These are phyloP conservation scores for Rosa chinensis DNA, from an alignment of 306 rosid species.

Conservation along the genomic window DNA sequence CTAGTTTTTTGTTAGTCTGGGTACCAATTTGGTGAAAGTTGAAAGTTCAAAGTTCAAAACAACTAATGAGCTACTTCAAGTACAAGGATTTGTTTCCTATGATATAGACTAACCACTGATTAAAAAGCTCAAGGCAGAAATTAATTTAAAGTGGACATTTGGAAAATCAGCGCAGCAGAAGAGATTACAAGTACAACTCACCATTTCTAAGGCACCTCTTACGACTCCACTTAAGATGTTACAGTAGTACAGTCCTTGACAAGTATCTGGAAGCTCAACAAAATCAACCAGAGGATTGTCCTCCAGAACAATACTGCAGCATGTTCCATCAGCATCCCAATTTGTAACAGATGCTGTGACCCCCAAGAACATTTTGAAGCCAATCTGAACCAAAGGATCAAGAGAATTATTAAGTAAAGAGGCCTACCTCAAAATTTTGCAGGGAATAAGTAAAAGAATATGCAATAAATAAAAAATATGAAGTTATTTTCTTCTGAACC, in stretches of 20 bases:
- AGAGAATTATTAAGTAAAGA: constrained; percentile 1
- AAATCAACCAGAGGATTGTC: constrained; percentile 97
- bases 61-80: not conserved
- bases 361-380: constrained; percentile 94
- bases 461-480: too few relatives aligned
- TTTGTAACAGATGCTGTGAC: constrained; percentile 89
- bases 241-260: constrained; percentile 95
- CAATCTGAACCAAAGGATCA: constrained; percentile 54
- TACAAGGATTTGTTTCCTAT: not conserved
- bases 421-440: not conserved
- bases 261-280: constrained; percentile 95
- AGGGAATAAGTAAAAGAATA: not conserved
- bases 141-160: not conserved
- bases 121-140: not conserved
- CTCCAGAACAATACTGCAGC: constrained; percentile 91
- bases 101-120: not conserved
- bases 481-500: too few relatives aligned
- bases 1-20: not conserved
- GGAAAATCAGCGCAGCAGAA: constrained; percentile 2
- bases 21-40: not conserved
- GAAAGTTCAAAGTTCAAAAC: not conserved
- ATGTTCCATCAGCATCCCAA: constrained; percentile 95
- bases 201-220: constrained; percentile 98
- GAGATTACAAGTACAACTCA: constrained; percentile 37
- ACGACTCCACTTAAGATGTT: constrained; percentile 91